A percentile compares a stretch with the other conserved stretches of the same genome.
These are phyloP conservation scores for Sphagnum tenellum DNA, from an alignment of 225 moss, liverwort and hornwort genomes.

Conservation along the genomic window DNA sequence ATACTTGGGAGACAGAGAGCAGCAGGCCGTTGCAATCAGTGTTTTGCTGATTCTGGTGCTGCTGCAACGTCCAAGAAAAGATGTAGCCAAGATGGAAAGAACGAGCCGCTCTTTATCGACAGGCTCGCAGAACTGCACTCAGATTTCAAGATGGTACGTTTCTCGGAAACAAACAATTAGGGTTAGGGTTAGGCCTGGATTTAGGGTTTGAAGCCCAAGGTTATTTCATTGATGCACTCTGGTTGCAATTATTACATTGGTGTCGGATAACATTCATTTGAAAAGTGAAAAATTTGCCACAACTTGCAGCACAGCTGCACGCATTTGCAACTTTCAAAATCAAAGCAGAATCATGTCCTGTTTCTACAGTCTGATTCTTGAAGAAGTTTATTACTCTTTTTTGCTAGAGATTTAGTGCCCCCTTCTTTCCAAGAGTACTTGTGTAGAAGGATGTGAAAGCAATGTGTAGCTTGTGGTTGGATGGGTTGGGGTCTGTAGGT, in stretches of 20 bases:
- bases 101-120: conserved; percentile 68
- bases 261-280: neutral
- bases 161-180: neutral
- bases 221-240: too few species aligned
- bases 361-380: neutral
- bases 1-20: conserved; percentile 51
- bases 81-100: conserved; percentile 20
- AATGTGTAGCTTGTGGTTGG: neutral
- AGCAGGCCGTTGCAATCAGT: conserved; percentile 4
- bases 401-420: too few species aligned
- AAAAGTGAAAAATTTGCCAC: too few species aligned
- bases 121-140: conserved; percentile 64
- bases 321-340: too few species aligned
- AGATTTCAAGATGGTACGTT: conserved; percentile 80
- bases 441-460: conserved; percentile 17
- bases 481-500: conserved; percentile 13
- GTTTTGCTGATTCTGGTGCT: conserved; percentile 15
- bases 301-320: too few species aligned
- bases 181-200: neutral
- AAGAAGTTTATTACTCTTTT: conserved; percentile 9
- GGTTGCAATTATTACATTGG: neutral
- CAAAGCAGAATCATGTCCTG: too few species aligned
- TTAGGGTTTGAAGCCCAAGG: too few species aligned
- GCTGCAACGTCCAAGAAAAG: conserved; percentile 4
- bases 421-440: conserved; percentile 4